Evolutionary conservation across 2,329 filamentous ascomycete genomes (phyloP), one percentile per base, ranked within the genome.

Genomic region (Trichoderma cornu-damae): DNA sequence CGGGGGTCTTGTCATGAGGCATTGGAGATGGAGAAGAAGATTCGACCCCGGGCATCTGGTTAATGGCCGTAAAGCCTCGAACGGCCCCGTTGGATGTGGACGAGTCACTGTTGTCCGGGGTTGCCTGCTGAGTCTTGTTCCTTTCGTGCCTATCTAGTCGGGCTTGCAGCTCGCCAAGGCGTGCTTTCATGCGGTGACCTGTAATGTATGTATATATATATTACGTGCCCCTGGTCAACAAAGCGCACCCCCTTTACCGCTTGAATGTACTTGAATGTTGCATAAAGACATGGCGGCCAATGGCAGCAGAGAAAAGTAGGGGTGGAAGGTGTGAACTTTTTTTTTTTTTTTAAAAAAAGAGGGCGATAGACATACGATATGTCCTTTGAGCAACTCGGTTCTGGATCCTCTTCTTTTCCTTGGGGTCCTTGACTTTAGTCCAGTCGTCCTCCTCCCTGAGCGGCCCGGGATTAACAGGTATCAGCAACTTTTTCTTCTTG

Each of bases 161-260:
- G 9, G 67, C 67, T 38, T 70, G 66, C 4, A 70, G 64, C 43
- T 69, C 65, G 22, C 65, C 66, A 34, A 70, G 63, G 16, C 65
- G 62, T 20, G 64, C 66, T 58, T 70, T 70, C 67, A 70, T 68
- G 14, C 68, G 67, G 42, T 70, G 64, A 35, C 68, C 68, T 69
- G 28, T 28, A n/a, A n/a, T n/a, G n/a, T n/a, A n/a, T n/a, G n/a
- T n/a, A n/a, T n/a, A n/a, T n/a, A n/a, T n/a, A n/a, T n/a, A n/a
- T n/a, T n/a, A 28, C 0, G 5, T 20, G 20, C 11, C 28, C 14
- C 34, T 14, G 1, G 38, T 51, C 8, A 60, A 50, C 18, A 52
- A 43, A 16, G 6, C 2, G 12, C 6, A 3, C 12, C 18, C 30
- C 22, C 14, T 37, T 26, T 6, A n/a, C 28, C 20, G 32, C 1